A percentile compares a stretch with the other conserved stretches of the same genome.
phyloP scores from a whole-genome alignment of 2,329 filamentous ascomycete species.

The Simplicillium sp. region DNA sequence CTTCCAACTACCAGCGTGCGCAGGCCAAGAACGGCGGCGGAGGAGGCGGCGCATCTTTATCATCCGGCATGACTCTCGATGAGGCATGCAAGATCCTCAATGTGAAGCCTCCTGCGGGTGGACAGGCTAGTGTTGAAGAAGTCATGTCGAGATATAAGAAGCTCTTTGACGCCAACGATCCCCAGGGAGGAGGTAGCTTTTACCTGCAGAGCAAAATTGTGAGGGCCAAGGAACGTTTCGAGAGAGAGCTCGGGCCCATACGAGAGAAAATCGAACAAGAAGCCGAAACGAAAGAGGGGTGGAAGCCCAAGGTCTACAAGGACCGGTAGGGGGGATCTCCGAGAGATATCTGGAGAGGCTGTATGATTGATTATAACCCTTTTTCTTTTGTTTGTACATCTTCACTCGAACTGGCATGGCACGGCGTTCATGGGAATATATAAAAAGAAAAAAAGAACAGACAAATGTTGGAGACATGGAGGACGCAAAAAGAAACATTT shows the following conservation, averaged over 20 bases:
- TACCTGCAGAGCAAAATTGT: conserved; percentile 97
- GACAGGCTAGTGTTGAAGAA: conserved; percentile 67
- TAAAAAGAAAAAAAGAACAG: conserved; percentile 12
- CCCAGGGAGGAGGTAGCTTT: conserved; percentile 92
- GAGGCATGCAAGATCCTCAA: conserved; percentile 97
- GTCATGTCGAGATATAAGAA: conserved; percentile 86
- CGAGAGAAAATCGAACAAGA: conserved; percentile 64
- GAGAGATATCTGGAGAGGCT: neutral
- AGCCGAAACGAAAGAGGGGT: conserved; percentile 73
- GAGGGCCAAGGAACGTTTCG: conserved; percentile 82
- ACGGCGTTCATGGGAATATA: conserved; percentile 30
- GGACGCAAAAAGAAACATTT: conserved; percentile 16
- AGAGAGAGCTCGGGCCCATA: conserved; percentile 69
- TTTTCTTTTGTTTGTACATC: conserved; percentile 32
- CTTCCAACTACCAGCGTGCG: conserved; percentile 70
- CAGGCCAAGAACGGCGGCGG: conserved; percentile 54
- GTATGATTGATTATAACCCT: neutral
- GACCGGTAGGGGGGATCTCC: conserved; percentile 45
- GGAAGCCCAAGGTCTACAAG: conserved; percentile 93
- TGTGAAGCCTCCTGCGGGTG: conserved; percentile 71
- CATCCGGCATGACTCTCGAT: conserved; percentile 77
- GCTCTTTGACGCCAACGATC: conserved; percentile 89
- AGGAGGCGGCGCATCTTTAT: conserved; percentile 42
- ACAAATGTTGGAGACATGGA: conserved; percentile 18
- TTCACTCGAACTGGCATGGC: conserved; percentile 46